Conservation (phyloP, 495 filamentous ascomycete genomes). For the Penicillium canariense region DNA sequence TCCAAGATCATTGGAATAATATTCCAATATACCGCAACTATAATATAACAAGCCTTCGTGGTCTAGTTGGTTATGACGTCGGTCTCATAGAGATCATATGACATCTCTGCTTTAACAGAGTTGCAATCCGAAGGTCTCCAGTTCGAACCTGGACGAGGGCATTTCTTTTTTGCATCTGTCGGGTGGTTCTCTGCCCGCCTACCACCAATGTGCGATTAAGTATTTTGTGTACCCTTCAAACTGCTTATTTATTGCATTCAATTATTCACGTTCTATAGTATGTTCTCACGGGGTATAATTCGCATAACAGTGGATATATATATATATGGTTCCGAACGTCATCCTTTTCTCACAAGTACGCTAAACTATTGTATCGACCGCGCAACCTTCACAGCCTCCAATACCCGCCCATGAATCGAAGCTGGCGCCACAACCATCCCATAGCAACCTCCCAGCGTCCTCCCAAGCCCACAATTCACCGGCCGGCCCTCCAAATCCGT, state of each 20-base stretch:
- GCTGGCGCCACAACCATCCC: constrained; percentile 47
- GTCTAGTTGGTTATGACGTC: constrained; percentile 7
- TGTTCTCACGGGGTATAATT: no score
- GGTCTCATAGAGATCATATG: constrained; percentile 6
- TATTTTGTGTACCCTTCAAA: neutral
- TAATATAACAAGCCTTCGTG: constrained; percentile 4
- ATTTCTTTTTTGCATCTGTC: neutral
- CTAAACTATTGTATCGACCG: constrained; percentile 2
- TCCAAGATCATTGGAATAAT: no score
- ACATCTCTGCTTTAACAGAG: constrained; percentile 1
- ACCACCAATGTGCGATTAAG: neutral
- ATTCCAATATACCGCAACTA: no score
- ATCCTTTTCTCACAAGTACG: neutral
- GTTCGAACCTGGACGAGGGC: constrained; percentile 8
- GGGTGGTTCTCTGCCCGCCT: neutral
- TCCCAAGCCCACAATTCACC: constrained; percentile 41
- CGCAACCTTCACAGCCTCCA: constrained; percentile 36
- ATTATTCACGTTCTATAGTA: neutral
- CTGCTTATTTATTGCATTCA: neutral
- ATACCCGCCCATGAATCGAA: constrained; percentile 35
- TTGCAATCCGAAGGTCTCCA: constrained; percentile 7
- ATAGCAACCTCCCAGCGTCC: constrained; percentile 38
- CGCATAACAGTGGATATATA: no score
- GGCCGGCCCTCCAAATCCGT: constrained; percentile 56
- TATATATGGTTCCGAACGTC: neutral